Evolutionary conservation across 2,329 filamentous ascomycete genomes (phyloP).

Genomic region (Emydomyces testavorans): DNA sequence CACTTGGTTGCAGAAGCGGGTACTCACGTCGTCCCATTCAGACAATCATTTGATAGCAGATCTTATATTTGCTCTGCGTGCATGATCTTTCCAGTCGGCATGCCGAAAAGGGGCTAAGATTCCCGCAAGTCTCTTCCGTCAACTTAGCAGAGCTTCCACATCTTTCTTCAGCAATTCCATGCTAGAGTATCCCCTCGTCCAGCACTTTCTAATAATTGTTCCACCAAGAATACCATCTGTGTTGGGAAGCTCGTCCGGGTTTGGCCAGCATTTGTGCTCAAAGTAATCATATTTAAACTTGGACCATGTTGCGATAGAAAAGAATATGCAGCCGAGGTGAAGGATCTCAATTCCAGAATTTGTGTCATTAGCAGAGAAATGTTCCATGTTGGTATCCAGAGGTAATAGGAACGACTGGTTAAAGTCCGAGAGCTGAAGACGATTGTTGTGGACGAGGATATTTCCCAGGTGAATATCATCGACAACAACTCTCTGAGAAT

Average conservation of each 20-base stretch:
- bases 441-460: constrained; percentile 12
- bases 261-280: constrained; percentile 9
- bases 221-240: constrained; percentile 11
- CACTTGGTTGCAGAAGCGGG: too few relatives aligned
- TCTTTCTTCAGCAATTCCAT: too few relatives aligned
- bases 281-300: constrained; percentile 13
- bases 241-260: constrained; percentile 11
- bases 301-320: constrained; percentile 11
- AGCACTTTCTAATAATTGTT: constrained; percentile 14
- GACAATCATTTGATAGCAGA: too few relatives aligned
- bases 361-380: constrained; percentile 7
- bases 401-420: constrained; percentile 13
- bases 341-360: constrained; percentile 15
- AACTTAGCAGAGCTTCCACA: too few relatives aligned
- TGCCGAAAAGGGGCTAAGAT: too few relatives aligned
- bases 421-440: constrained; percentile 13
- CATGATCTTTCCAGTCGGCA: too few relatives aligned
- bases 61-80: too few relatives aligned
- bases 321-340: constrained; percentile 14
- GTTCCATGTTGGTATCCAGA: constrained; percentile 11
- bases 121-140: too few relatives aligned
- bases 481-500: constrained; percentile 15
- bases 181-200: constrained; percentile 13
- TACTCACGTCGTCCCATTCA: too few relatives aligned
- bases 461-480: constrained; percentile 18